These are phyloP conservation scores for Gynostemma pentaphyllum DNA, from an alignment of 306 rosid species.

Conservation along the genomic window DNA sequence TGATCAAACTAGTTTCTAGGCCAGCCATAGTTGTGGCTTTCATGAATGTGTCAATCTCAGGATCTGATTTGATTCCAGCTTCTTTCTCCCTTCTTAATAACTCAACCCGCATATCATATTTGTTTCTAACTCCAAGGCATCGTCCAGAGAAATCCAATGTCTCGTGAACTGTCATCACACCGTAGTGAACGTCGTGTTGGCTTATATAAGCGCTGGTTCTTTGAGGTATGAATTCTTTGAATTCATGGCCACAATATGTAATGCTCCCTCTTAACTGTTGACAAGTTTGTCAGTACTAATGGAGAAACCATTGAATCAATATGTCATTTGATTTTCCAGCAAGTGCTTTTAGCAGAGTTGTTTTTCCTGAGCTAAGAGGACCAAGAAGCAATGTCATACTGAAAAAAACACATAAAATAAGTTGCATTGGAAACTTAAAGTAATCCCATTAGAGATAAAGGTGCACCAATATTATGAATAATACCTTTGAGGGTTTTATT, in stretches of 20 bases:
- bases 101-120: slow-evolving; percentile 45
- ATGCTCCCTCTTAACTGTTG: slow-evolving; percentile 54
- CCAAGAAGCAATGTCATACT: slow-evolving; percentile 81
- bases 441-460: not conserved
- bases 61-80: slow-evolving; percentile 49
- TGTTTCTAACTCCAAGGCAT: slow-evolving; percentile 62
- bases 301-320: not conserved
- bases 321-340: slow-evolving; percentile 47
- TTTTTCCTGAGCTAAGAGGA: slow-evolving; percentile 75
- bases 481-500: slow-evolving; percentile 70
- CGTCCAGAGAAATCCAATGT: slow-evolving; percentile 66
- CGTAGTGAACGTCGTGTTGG: slow-evolving; percentile 74
- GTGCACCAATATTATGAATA: not conserved
- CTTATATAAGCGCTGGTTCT: slow-evolving; percentile 91
- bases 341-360: slow-evolving; percentile 55
- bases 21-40: slow-evolving; percentile 63
- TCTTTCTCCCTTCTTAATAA: slow-evolving; percentile 52
- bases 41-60: slow-evolving; percentile 72
- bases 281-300: not conserved
- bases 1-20: slow-evolving; percentile 51
- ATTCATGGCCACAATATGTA: slow-evolving; percentile 81
- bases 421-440: not conserved
- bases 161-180: slow-evolving; percentile 76
- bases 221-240: slow-evolving; percentile 70
- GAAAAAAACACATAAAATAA: not conserved